Base-by-base conservation (phyloP, 257 asterid species). In the Nicotiana tabacum region DNA sequence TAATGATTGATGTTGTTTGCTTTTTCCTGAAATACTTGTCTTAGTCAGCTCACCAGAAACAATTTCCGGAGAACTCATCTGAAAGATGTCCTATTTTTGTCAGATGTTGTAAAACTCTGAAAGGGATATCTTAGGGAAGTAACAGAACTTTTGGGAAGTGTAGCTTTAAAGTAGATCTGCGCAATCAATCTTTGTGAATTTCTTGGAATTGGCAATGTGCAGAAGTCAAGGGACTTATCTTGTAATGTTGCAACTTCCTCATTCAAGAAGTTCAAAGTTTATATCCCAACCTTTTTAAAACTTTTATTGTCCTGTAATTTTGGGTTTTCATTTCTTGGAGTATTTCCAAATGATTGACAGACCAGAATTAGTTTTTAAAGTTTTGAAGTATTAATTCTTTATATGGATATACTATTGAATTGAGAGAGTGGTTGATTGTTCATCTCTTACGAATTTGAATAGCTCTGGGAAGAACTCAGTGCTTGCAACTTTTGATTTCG, bases 131-230 rank as follows among this genome's bases (percentile, higher is more conserved):
- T 15, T 74, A 74, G 80, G 80, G 13, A 21, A 48, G 62, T 48
- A 48, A 27, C 51, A 33, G 15, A 76, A 27, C 64, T 76, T 74
- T 51, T 27, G 43, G 39, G 27, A 76, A 76, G 7, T 62, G 16
- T 37, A 27, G 80, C 4, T 24, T 27, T 48, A 7, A 53, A 76
- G 64, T 11, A 24, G 61, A n/a, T 8, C 27, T 51, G 43, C 43
- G 60, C 16, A 76, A 76, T 76, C 64, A 48, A 24, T 48, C 43
- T 48, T 74, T 74, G 12, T 74, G 62, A 48, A 46, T 74, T 74
- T 74, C 61, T 74, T 48, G 39, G 80, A 48, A 24, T 74, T 74
- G 80, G 62, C 80, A 74, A 8, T 48, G 24, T 48, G 62, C 79
- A 74, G 79, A 74, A 74, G 32, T 48, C 60, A 24, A 2, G 78